These are phyloP conservation scores for Aspergillus sp. DNA, from an alignment of 2,329 filamentous ascomycete genomes.

Conservation along the genomic window DNA sequence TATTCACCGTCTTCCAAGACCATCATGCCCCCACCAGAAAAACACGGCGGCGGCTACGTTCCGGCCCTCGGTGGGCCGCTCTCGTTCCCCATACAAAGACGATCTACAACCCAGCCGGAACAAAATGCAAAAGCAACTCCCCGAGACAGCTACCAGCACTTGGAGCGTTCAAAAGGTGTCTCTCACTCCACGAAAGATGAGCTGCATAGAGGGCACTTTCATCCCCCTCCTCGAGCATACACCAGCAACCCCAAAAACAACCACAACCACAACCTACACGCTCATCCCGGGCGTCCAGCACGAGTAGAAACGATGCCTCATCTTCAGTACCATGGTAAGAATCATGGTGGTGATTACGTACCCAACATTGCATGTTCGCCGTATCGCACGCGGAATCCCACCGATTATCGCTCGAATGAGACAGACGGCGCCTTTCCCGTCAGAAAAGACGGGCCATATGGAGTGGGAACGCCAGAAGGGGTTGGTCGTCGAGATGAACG, in stretches of 20 bases:
- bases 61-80: no score
- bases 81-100: background rate
- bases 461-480: background rate
- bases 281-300: background rate
- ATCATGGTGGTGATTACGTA: background rate
- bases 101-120: background rate
- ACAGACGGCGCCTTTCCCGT: background rate
- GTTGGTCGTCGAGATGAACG: background rate
- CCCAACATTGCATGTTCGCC: background rate
- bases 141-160: background rate
- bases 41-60: background rate
- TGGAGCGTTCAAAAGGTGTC: no score
- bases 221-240: no score
- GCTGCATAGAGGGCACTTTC: background rate
- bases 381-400: no score
- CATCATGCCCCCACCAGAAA: background rate
- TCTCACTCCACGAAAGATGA: background rate
- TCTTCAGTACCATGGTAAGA: background rate
- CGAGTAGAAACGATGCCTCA: background rate
- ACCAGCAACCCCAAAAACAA: background rate
- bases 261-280: background rate
- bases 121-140: background rate
- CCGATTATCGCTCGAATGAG: background rate
- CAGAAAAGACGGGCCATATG: background rate
- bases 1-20: background rate